Base-by-base conservation (phyloP, 768 basidiomycete genomes). In the Suillus weaverae region DNA sequence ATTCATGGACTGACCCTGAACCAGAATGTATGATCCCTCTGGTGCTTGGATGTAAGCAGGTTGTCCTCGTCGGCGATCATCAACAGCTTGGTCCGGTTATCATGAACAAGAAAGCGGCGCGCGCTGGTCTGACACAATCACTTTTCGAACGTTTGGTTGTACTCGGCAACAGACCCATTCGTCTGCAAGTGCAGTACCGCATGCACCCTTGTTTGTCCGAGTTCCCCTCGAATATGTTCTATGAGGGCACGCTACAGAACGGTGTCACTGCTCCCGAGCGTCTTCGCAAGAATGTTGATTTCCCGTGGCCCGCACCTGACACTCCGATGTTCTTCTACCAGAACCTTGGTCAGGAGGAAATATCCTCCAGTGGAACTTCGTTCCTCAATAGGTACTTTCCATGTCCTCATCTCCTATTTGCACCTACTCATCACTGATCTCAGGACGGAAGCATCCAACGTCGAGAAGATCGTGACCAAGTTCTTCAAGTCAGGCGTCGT, bases 311-410 rank as follows among this genome's bases (percentile, higher is more conserved):
- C 7, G 87, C 92, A 46, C 91, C 92, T 18, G 95, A 97, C 71
- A 97, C 95, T 1, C 97, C 97, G 18, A 99, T 99, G 97, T 98
- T 98, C 82, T 99, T 99, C 82, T 98, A 99, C 79, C 97, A 99
- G 84, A 99, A 99, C 72, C 78, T 99, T 57, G 97, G 97, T 0
- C 97, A 98, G 71, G 97, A 99, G 73, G 97, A 99, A 75, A 99
- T 99, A 63, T 98, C 96, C 14, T 95, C 94, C 64, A 97, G 95
- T 73, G 97, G 97, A 62, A 99, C 97, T 1, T 98, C 96, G 14
- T 99, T 98, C 86, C 83, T 99, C 69, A 99, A 99, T 78, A 88
- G 93, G 91, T 88, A 61, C 53, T 81, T 69, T 67, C 57, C 30
- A 53, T 43, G 62, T 61, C 3, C 2, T 62, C 62, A 35, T 61